Conservation (phyloP, 768 basidiomycete species). For the Termitomyces bulborhizus region DNA sequence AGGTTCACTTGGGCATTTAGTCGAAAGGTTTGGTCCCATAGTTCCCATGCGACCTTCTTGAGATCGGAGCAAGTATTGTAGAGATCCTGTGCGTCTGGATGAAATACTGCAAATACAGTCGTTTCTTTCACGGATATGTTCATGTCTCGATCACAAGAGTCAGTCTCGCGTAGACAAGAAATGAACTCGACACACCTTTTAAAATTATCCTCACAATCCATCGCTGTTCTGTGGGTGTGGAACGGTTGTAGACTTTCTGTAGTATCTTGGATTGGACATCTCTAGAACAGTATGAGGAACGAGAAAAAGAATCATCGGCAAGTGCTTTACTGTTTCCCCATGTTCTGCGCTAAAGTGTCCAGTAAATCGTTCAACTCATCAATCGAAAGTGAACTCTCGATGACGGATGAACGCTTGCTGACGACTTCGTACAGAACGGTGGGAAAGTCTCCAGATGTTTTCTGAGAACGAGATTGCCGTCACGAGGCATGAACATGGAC, state of each 20-base stretch:
- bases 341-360: constrained; percentile 67
- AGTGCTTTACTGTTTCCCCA: constrained; percentile 63
- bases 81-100: constrained; percentile 89
- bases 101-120: constrained; percentile 85
- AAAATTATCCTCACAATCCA: constrained; percentile 97
- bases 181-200: constrained; percentile 53
- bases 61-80: constrained; percentile 97
- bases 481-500: not conserved
- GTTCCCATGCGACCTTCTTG: constrained; percentile 86
- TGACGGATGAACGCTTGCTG: constrained; percentile 73
- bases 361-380: constrained; percentile 79
- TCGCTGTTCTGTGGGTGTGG: constrained; percentile 83
- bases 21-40: constrained; percentile 70
- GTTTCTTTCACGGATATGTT: constrained; percentile 91
- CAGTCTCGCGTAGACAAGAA: not conserved
- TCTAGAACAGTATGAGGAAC: constrained; percentile 32
- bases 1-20: constrained; percentile 51
- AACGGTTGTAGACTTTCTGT: constrained; percentile 67
- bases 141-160: constrained; percentile 54
- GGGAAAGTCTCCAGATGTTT: constrained; percentile 81
- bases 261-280: constrained; percentile 71
- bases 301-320: not conserved
- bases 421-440: constrained; percentile 85
- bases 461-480: constrained; percentile 30
- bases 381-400: constrained; percentile 69